Evolutionary conservation across 2,329 filamentous ascomycete genomes (phyloP), one percentile per base, ranked within the genome.

Genomic region (Curvularia lunata): DNA sequence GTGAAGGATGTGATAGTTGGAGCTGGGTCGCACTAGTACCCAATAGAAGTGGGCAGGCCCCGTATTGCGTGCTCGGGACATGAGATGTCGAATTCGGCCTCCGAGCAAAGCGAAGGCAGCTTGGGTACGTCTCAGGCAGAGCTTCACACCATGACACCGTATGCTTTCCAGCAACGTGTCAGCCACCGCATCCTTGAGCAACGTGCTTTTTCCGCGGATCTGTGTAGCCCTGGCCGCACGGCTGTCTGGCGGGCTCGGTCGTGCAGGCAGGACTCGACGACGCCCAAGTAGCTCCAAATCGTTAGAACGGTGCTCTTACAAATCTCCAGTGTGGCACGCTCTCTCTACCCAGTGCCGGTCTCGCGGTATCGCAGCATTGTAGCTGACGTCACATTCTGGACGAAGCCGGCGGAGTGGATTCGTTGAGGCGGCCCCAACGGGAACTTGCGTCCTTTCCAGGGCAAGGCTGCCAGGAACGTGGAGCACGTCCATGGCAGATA

Each of bases 31-130:
- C 27, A 48, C 50, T 53, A 51, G 52, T 46, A 50, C 34, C 72
- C 72, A 73, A 74, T 73, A 37, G 49, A 18, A 48, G 38, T n/a
- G 47, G 49, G 23, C 19, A 47, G 30, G 8, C 8, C 52, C 45
- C n/a, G 50, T 55, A 75, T 75, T 72, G 72, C 72, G 72, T 75
- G 72, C 72, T 75, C 67, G 61, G 59, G 51, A 57, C 56, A 48
- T 58, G 42, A 63, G 66, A 75, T 75, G 72, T 74, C 71, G 72
- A 51, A 41, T 58, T 58, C 52, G 25, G 46, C 45, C 25, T 55
- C 46, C 25, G 19, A 40, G 45, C 34, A 48, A 8, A 42, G 42
- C 52, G 47, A 58, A 58, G 46, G 25, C n/a, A 52, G 28, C 48
- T 48, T 53, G 23, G 48, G 19, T 28, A 21, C 41, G 27, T 43